phyloP scores from a whole-genome alignment of 169 alveolate species.

The Cryptosporidium baileyi region DNA sequence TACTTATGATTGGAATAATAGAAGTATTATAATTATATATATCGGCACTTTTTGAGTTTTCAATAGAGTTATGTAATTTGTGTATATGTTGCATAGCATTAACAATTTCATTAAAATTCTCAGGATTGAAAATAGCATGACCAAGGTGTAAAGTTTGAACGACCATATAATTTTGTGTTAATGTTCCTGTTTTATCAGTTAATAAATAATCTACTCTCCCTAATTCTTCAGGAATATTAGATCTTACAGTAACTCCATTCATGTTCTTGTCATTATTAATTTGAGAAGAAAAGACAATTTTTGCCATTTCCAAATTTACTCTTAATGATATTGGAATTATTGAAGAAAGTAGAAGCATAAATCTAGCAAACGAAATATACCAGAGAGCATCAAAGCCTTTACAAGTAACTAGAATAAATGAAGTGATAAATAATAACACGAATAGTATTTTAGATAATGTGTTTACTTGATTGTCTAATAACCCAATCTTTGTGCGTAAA shows the following conservation, averaged over 20 bases:
- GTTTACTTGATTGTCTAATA: constrained; percentile 80
- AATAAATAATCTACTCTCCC: constrained; percentile 94
- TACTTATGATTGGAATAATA: constrained; percentile 10
- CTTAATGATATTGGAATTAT: constrained; percentile 96
- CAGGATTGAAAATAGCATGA: constrained; percentile 31
- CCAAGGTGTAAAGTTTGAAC: constrained; percentile 81
- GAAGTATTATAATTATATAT: background rate
- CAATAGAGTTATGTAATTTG: background rate
- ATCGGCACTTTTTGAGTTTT: constrained; percentile 19
- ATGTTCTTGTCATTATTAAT: constrained; percentile 90
- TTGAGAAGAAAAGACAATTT: constrained; percentile 86
- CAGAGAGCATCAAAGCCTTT: constrained; percentile 79
- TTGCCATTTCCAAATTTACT: constrained; percentile 96
- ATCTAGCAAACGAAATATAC: constrained; percentile 81
- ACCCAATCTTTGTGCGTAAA: constrained; percentile 74
- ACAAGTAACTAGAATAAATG: constrained; percentile 74
- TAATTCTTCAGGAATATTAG: constrained; percentile 94
- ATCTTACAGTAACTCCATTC: constrained; percentile 92
- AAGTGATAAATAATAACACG: constrained; percentile 74
- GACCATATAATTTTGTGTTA: constrained; percentile 96
- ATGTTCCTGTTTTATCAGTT: constrained; percentile 98
- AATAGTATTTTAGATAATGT: constrained; percentile 75
- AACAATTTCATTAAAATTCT: constrained; percentile 71
- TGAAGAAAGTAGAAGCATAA: constrained; percentile 90
- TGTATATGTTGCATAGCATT: constrained; percentile 11